Base-by-base conservation (phyloP, 345 rosid species). In the Sapria himalayana region DNA sequence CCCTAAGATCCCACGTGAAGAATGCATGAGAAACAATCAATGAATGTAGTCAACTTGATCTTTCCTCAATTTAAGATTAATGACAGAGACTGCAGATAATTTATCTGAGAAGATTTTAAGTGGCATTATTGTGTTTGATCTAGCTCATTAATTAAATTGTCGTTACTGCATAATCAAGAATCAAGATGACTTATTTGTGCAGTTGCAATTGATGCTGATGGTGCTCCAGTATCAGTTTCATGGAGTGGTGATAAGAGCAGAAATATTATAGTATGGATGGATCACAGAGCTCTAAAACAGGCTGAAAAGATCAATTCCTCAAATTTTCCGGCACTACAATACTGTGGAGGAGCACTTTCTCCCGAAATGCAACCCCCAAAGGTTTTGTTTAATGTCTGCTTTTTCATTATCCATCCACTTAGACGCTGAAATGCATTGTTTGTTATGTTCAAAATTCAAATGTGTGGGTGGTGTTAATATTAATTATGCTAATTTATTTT, bases 301-400 rank as follows among this genome's bases (percentile, higher is more conserved):
- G 91, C 94, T 20, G 77, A 89, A 55, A 79, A 69, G 60, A 89
- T 89, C 49, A 89, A 89, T 67, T 66, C 98, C 5, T 51, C 41
- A 44, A 76, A 72, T 47, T 82, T 85, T 17, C 76, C 93, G 0
- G 93, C 79, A 3, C 45, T 79, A 11, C 94, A 89, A 47, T 82
- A 76, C 39, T 79, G 98, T 15, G 98, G 98, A 32, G 94, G 98
- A 32, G 75, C 77, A 48, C 69, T 89, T 60, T 89, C 78, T 20
- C 94, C 94, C 6, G 98, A 89, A 55, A 82, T 82, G 98, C 65
- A 79, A 56, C 98, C 85, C 14, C 93, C 98, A 25, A 89, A 89
- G 71, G 97, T 81, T 18, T 1, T 9, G 37, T 17, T 20, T 49
- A 4, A n/a, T 15, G 33, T 33, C n/a, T 40, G 8, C 18, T 9